A percentile compares a stretch with the other conserved stretches of the same genome.
Conservation (phyloP, 202 grass and related monocot species). For the Eragrostis tef region DNA sequence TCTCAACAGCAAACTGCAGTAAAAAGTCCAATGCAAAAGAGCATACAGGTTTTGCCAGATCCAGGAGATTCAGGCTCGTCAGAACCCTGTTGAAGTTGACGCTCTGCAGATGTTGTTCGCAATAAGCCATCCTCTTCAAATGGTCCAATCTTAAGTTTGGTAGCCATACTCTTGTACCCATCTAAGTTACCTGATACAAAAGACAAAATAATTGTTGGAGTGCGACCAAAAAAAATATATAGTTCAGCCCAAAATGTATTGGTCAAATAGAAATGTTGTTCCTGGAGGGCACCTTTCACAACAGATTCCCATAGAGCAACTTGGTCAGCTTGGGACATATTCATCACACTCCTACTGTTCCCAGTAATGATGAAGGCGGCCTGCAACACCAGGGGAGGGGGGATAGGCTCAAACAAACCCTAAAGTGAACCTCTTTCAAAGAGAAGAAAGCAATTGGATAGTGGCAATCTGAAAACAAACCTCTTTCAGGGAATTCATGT, state of each 20-base stretch:
- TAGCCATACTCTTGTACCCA: slow-evolving; percentile 68
- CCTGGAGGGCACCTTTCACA: slow-evolving; percentile 65
- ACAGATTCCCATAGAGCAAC: slow-evolving; percentile 84
- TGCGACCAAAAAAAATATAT: not conserved
- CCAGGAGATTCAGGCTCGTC: slow-evolving; percentile 80
- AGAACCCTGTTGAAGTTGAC: slow-evolving; percentile 63
- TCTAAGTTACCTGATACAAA: slow-evolving; percentile 75
- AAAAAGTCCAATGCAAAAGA: slow-evolving; percentile 38
- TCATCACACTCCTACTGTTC: slow-evolving; percentile 94
- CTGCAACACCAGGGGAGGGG: slow-evolving; percentile 44
- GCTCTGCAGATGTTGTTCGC: slow-evolving; percentile 34
- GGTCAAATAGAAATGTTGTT: slow-evolving; percentile 2
- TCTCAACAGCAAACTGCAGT: not conserved
- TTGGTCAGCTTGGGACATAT: slow-evolving; percentile 98
- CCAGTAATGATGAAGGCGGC: slow-evolving; percentile 93
- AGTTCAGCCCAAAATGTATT: not conserved
- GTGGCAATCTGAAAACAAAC: slow-evolving; percentile 47
- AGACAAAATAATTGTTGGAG: slow-evolving; percentile 33
- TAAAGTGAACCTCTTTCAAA: too few species aligned
- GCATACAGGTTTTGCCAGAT: slow-evolving; percentile 65
- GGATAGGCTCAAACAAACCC: not conserved
- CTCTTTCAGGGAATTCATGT: slow-evolving; percentile 98
- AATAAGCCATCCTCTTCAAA: slow-evolving; percentile 67
- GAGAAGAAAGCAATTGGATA: not conserved
- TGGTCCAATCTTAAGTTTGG: slow-evolving; percentile 85